Evolutionary conservation across 805 yeast genomes (phyloP).

Genomic region (Candida namnaoensis): DNA sequence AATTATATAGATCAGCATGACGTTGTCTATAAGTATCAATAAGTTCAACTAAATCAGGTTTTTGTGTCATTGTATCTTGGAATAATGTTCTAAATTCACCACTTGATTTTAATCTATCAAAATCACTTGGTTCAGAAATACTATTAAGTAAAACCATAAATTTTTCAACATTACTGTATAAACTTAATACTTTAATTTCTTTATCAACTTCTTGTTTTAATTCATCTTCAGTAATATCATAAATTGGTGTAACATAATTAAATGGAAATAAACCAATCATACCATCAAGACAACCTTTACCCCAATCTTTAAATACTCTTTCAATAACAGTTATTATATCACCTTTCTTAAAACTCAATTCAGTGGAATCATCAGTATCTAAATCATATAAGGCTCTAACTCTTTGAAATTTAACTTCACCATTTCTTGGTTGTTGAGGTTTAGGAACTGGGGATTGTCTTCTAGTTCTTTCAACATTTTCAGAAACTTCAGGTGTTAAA

Average conservation of each 20-base stretch:
- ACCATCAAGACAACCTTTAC: slow-evolving; percentile 83
- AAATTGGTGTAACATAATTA: slow-evolving; percentile 79
- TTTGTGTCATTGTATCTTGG: slow-evolving; percentile 63
- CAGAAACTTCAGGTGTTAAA: background rate
- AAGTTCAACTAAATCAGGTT: slow-evolving; percentile 65
- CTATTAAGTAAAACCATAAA: slow-evolving; percentile 47
- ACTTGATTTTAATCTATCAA: slow-evolving; percentile 32
- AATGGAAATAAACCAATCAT: slow-evolving; percentile 83
- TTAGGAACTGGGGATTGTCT: slow-evolving; percentile 4
- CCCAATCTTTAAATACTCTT: slow-evolving; percentile 88
- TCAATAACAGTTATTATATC: slow-evolving; percentile 85
- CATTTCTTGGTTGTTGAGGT: slow-evolving; percentile 13
- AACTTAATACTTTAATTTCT: slow-evolving; percentile 46
- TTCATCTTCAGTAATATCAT: slow-evolving; percentile 58
- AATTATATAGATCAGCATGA: slow-evolving; percentile 47
- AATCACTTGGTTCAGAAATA: slow-evolving; percentile 19
- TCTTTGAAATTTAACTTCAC: slow-evolving; percentile 30
- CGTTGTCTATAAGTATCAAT: slow-evolving; percentile 73
- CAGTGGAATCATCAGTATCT: slow-evolving; percentile 72
- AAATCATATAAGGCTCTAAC: slow-evolving; percentile 86
- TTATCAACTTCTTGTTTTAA: slow-evolving; percentile 36
- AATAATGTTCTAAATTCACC: slow-evolving; percentile 69
- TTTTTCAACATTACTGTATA: slow-evolving; percentile 56
- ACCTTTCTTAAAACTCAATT: slow-evolving; percentile 77
- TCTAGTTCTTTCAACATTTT: too few species aligned